Evolutionary conservation across 345 rosid species (phyloP).

Genomic region (Hypericum androsaemum): DNA sequence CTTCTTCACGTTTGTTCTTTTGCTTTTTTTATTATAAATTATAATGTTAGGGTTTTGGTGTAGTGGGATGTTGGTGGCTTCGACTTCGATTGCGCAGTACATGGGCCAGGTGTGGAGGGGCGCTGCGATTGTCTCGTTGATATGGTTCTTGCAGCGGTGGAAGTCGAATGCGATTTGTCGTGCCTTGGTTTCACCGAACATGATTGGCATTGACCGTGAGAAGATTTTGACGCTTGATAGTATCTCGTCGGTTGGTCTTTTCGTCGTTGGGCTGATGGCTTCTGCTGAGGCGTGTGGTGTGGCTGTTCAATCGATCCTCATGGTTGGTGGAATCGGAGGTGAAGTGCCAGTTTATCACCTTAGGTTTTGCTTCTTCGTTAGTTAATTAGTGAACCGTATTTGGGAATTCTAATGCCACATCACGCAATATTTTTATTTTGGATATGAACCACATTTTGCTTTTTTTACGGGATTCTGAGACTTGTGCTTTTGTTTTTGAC

Average conservation of each 20-base stretch:
- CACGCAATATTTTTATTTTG: too few relatives aligned
- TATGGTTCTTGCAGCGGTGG: constrained; percentile 90
- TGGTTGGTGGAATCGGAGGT: constrained; percentile 99
- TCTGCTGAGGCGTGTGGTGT: constrained; percentile 93
- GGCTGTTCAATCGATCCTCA: constrained; percentile 85
- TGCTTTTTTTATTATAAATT: not conserved
- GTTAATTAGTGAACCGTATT: not conserved
- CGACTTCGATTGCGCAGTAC: constrained; percentile 66
- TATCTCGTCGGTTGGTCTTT: constrained; percentile 73
- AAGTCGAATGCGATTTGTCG: constrained; percentile 60
- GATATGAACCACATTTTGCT: too few relatives aligned
- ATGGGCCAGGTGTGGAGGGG: constrained; percentile 59
- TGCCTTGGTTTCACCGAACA: constrained; percentile 33
- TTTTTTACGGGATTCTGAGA: not conserved
- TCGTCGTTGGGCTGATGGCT: constrained; percentile 68
- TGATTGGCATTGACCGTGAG: constrained; percentile 45
- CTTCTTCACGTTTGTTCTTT: not conserved
- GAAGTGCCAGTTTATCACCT: constrained; percentile 11
- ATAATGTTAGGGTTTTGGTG: not conserved
- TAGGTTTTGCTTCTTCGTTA: constrained; percentile 1
- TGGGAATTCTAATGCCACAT: too few relatives aligned
- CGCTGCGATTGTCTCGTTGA: constrained; percentile 60
- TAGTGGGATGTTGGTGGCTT: constrained; percentile 83
- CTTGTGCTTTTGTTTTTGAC: not conserved
- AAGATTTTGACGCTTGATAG: constrained; percentile 65